These are phyloP conservation scores for Wickerhamomyces queroliae DNA, from an alignment of 805 yeast species.

Conservation along the genomic window DNA sequence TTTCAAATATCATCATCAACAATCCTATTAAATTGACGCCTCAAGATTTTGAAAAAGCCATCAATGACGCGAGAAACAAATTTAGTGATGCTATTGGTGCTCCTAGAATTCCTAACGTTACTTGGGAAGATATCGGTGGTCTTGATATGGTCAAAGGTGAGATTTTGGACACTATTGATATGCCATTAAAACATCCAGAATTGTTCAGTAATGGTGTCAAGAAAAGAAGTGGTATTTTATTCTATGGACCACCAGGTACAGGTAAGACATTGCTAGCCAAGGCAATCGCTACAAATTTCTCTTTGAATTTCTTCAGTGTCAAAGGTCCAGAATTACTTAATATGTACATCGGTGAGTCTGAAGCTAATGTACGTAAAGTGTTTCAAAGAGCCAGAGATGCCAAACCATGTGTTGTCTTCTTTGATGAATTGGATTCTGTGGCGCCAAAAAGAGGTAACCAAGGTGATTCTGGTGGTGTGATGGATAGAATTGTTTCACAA, in stretches of 20 bases:
- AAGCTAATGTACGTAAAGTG: constrained; percentile 92
- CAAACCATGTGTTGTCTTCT: constrained; percentile 94
- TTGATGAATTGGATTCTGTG: constrained; percentile 95
- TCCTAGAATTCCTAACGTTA: constrained; percentile 89
- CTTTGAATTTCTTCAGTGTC: constrained; percentile 90
- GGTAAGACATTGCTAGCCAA: constrained; percentile 95
- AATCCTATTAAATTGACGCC: constrained; percentile 51
- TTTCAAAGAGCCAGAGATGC: constrained; percentile 95
- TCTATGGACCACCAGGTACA: constrained; percentile 98
- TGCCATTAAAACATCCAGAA: constrained; percentile 93
- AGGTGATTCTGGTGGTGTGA: constrained; percentile 98
- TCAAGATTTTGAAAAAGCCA: constrained; percentile 61
- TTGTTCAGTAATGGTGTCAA: constrained; percentile 84
- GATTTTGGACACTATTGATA: constrained; percentile 89
- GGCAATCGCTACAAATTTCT: constrained; percentile 94
- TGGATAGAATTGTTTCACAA: constrained; percentile 98
- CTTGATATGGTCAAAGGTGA: constrained; percentile 85
- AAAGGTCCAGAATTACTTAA: constrained; percentile 96
- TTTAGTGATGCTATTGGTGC: constrained; percentile 96
- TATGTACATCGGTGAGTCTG: constrained; percentile 98
- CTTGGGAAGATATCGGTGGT: constrained; percentile 98
- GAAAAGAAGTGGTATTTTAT: constrained; percentile 88
- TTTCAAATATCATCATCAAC: constrained; percentile 26
- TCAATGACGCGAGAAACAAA: constrained; percentile 76
- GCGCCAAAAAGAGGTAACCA: constrained; percentile 98